These are phyloP conservation scores for Ophiocordyceps sinensis DNA, from an alignment of 2,329 filamentous ascomycete genomes.

Conservation along the genomic window DNA sequence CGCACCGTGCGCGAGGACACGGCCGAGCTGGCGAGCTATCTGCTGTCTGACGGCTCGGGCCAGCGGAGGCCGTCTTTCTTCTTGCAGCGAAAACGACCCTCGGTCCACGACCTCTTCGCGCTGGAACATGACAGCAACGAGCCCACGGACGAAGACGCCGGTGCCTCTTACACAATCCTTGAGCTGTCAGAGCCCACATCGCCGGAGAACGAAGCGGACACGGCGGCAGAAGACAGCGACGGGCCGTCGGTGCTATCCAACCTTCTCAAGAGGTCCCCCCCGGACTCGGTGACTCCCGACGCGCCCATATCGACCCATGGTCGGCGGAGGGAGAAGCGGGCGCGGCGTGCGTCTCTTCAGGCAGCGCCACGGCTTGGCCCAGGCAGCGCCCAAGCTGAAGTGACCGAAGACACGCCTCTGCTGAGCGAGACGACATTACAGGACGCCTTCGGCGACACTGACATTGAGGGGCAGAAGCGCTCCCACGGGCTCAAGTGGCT, in stretches of 20 bases:
- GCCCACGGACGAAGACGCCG: slow-evolving; percentile 9
- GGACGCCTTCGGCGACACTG: slow-evolving; percentile 14
- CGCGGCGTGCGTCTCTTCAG: slow-evolving; percentile 1
- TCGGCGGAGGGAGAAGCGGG: neutral
- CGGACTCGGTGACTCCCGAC: slow-evolving; percentile 16
- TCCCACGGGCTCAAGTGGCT: slow-evolving; percentile 18
- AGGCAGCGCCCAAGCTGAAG: slow-evolving; percentile 4
- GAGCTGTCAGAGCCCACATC: slow-evolving; percentile 41
- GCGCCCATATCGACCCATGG: slow-evolving; percentile 2
- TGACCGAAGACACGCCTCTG: slow-evolving; percentile 33
- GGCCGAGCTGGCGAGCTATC: slow-evolving; percentile 71
- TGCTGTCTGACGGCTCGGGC: slow-evolving; percentile 49
- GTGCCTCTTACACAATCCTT: slow-evolving; percentile 34
- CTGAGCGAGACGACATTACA: slow-evolving; percentile 19
- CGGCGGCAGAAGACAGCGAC: slow-evolving; percentile 7
- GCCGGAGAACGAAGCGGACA: slow-evolving; percentile 8
- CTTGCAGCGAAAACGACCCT: slow-evolving; percentile 21
- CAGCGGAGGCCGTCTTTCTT: slow-evolving; percentile 31
- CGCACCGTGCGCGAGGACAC: slow-evolving; percentile 74
- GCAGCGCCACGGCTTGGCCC: slow-evolving; percentile 4
- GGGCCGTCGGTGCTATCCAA: slow-evolving; percentile 31
- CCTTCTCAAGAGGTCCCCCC: slow-evolving; percentile 34
- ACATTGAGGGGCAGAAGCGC: slow-evolving; percentile 38
- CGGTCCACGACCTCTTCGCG: slow-evolving; percentile 13
- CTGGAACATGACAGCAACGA: slow-evolving; percentile 10